A percentile compares a stretch with the other conserved stretches of the same genome.
These are phyloP conservation scores for Phascolomyces articulosus DNA, from an alignment of 371 early-diverging fungal genomes.

Conservation along the genomic window DNA sequence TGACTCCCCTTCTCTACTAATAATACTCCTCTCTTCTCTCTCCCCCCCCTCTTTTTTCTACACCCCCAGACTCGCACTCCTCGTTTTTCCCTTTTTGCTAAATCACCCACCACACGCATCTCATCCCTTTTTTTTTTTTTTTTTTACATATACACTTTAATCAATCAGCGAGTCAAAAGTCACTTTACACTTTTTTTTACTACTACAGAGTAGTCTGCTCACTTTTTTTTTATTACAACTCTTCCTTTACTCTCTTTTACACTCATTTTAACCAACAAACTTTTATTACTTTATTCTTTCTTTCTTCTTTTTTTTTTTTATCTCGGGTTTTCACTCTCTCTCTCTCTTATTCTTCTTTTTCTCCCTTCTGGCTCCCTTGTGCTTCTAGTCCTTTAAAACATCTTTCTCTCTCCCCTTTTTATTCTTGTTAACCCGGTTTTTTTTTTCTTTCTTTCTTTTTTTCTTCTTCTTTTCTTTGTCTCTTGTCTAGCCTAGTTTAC, in stretches of 20 bases:
- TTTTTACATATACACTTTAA: background rate
- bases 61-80: background rate
- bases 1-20: too few relatives aligned
- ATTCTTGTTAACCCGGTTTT: background rate
- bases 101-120: background rate
- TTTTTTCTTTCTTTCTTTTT: background rate
- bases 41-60: too few relatives aligned
- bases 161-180: too few relatives aligned
- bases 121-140: background rate
- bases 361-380: constrained; percentile 4
- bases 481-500: too few relatives aligned
- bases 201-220: too few relatives aligned
- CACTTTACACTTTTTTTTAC: too few relatives aligned
- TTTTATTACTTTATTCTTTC: background rate
- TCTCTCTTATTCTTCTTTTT: background rate
- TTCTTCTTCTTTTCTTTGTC: constrained; percentile 9
- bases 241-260: too few relatives aligned
- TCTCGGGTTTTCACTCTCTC: constrained; percentile 2
- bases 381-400: background rate
- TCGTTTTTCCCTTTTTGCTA: constrained; percentile 7
- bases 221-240: too few relatives aligned
- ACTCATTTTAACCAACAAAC: too few relatives aligned
- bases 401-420: background rate
- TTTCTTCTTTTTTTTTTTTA: background rate
- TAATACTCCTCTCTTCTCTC: too few relatives aligned